Evolutionary conservation across 2,329 filamentous ascomycete genomes (phyloP), one percentile per base, ranked within the genome.

Genomic region (Epichloe gansuensis): DNA sequence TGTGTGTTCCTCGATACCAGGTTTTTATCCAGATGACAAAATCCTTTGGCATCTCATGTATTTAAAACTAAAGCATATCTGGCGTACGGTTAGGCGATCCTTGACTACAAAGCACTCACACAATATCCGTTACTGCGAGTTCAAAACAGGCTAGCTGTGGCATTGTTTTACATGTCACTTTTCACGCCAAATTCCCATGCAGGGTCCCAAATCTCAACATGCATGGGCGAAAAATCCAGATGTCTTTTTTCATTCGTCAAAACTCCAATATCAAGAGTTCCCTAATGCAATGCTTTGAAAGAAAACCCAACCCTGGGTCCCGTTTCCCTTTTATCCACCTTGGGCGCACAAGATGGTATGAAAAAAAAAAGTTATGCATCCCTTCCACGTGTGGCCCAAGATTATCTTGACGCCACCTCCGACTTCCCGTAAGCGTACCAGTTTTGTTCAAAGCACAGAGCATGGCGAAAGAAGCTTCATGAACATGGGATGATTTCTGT

Each of bases 271-370:
- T 66, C 60, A 57, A 65, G 65, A 67, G 66, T 66, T 46, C 66
- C 64, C 62, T 65, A 63, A 68, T 70, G 67, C 66, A 69, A 68
- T 68, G 67, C 66, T 51, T 68, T 60, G 65, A 67, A 68, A 64
- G 67, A 68, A 44, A 43, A 8, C 52, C 64, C 60, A 59, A 64
- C 60, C 47, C 62, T 61, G 59, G 62, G 63, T 61, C 49, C 39
- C 48, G 47, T 49, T 36, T 57, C 58, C 56, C 58, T 51, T 39
- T 46, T 5, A 17, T 25, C 39, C 41, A 31, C 46, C 42, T 49
- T 51, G 43, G 51, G 53, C 49, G 49, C 45, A 50, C 56, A 21
- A 53, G 52, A 47, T 47, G 31, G 46, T 39, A 53, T 58, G 53
- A 13, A 25, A 17, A 11, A 27, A 15, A 42, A 31, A 41, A 34